Evolutionary conservation across 202 grass and related monocot species (phyloP), one percentile per base, ranked within the genome.

Genomic region (Saccharum hybrid): DNA sequence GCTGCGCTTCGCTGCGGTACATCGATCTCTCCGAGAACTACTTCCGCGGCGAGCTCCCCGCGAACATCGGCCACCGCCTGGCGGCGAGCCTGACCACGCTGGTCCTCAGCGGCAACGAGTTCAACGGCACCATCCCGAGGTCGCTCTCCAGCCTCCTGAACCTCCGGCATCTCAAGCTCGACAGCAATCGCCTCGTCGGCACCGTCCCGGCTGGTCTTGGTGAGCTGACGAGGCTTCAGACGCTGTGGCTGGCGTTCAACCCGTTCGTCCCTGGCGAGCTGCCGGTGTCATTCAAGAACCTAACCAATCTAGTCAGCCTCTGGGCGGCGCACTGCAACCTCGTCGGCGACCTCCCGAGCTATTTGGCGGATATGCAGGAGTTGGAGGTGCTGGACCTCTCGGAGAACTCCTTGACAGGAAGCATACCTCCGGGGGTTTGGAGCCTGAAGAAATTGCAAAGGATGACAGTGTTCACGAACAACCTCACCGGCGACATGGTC

Each of bases 401-500:
- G 0, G 0, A 1, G 1, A 96, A 93, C 34, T 18, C 11, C 5
- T 76, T 96, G 0, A 57, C 33, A 7, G 93, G 90, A 34, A 68
- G 59, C 12, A 89, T 96, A 33, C 93, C 90, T 70, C 40, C 75
- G 1, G 73, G 37, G 41, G 18, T 96, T 5, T 96, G 94, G 94
- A 88, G 19, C 61, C 77, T 93, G 21, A 33, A 28, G 77, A 93
- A 86, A 8, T 60, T 96, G 78, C 3, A 68, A 30, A 19, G 0
- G 3, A 18, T 96, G 61, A 11, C 3, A 67, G 13, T 89, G 0
- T 85, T 2, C 31, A 0, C 0, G 0, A 96, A 96, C 86, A 89
- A 88, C 0, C 39, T 93, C 42, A 33, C 75, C 19, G 90, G 86
- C 26, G 41, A 75, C 3, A 43, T 96, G 49, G 70, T 61, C 5